Conservation (phyloP, 2,329 filamentous ascomycete genomes). For the Aspergillus carbonarius region DNA sequence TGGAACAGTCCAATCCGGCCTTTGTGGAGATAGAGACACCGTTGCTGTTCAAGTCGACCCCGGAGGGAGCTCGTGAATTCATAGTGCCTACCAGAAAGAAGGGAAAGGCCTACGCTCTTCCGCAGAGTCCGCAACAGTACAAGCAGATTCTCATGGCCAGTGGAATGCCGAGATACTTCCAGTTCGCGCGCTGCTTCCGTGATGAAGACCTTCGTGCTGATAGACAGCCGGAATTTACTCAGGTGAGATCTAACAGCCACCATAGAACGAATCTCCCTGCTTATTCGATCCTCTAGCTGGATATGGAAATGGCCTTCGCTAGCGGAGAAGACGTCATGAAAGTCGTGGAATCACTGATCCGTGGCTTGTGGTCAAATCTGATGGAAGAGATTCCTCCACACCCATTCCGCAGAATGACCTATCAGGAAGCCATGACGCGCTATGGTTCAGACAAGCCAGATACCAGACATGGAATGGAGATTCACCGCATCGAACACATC, state of each 20-base stretch:
- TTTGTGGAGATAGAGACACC: conserved; percentile 89
- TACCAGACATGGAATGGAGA: conserved; percentile 69
- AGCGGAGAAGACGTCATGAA: conserved; percentile 69
- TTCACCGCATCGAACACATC: conserved; percentile 64
- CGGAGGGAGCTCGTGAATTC: conserved; percentile 93
- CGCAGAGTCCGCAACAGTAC: conserved; percentile 96
- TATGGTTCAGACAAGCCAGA: conserved; percentile 96
- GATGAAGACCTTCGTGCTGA: conserved; percentile 93
- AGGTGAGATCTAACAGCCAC: conserved; percentile 52
- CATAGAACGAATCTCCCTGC: neutral
- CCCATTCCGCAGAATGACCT: conserved; percentile 63
- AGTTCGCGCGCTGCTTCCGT: conserved; percentile 91
- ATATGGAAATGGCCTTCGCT: conserved; percentile 91
- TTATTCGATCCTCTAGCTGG: conserved; percentile 59
- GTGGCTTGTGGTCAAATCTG: conserved; percentile 54
- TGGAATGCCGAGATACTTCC: conserved; percentile 78
- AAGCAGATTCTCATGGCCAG: conserved; percentile 97
- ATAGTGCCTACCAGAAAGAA: conserved; percentile 78
- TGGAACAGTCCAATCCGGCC: conserved; percentile 52
- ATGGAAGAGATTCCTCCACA: conserved; percentile 45
- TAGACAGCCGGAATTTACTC: conserved; percentile 93
- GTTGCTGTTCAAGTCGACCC: conserved; percentile 93
- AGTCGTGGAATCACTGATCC: conserved; percentile 53
- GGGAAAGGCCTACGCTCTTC: conserved; percentile 82
- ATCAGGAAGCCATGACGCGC: conserved; percentile 71